Conservation (phyloP, 345 rosid species). For the Noccaea bulbosa region DNA sequence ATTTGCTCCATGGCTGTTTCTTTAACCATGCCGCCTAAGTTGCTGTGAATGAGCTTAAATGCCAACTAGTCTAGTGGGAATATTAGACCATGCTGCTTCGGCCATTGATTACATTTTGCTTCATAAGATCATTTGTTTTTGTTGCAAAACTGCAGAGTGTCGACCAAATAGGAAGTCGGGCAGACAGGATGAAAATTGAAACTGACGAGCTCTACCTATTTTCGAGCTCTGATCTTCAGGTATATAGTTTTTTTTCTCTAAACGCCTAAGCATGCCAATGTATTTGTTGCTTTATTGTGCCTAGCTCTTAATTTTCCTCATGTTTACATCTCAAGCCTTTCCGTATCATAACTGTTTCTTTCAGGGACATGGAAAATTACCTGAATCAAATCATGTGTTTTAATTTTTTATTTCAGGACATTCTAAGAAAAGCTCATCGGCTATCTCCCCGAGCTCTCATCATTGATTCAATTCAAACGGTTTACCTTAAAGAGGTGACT, state of each 20-base stretch:
- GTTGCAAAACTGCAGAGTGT: slow-evolving; percentile 62
- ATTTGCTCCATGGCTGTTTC: neutral
- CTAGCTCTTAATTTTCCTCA: neutral
- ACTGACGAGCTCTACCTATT: slow-evolving; percentile 73
- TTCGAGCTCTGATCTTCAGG: slow-evolving; percentile 93
- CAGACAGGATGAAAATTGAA: slow-evolving; percentile 71
- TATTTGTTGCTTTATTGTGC: neutral
- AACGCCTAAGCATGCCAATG: neutral
- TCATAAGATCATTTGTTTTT: neutral
- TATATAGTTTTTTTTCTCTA: slow-evolving; percentile 32
- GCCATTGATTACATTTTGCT: slow-evolving; percentile 8
- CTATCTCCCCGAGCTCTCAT: slow-evolving; percentile 76
- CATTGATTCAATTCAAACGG: slow-evolving; percentile 92
- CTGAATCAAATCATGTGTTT: neutral
- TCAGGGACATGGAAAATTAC: slow-evolving; percentile 8
- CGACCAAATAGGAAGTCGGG: slow-evolving; percentile 90
- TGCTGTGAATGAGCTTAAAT: slow-evolving; percentile 15
- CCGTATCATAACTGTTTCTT: slow-evolving; percentile 10
- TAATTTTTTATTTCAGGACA: slow-evolving; percentile 60
- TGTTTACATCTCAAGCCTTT: slow-evolving; percentile 16
- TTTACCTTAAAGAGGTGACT: slow-evolving; percentile 69
- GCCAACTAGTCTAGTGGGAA: too few relatives aligned
- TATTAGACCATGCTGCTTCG: too few relatives aligned
- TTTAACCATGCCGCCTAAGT: too few relatives aligned
- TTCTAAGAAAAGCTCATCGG: slow-evolving; percentile 61